These are phyloP conservation scores for Termitomyces sp. DNA, from an alignment of 768 basidiomycete genomes.

Conservation along the genomic window DNA sequence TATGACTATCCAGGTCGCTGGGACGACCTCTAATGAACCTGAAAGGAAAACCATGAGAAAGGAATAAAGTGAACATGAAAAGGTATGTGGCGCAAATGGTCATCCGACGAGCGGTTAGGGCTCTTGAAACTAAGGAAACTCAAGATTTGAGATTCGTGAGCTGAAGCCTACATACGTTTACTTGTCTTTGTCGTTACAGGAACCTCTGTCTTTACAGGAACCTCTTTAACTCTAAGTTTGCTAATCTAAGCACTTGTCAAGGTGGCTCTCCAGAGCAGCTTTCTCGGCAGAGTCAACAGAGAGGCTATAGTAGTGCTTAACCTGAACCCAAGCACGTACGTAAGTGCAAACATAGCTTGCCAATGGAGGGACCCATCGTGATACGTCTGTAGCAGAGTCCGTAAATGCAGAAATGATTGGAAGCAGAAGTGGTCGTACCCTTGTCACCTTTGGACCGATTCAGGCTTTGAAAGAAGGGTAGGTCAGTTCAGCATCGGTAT, in stretches of 20 bases:
- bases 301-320: conserved; percentile 45
- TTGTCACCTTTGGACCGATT: conserved; percentile 48
- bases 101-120: not conserved
- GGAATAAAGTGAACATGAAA: not conserved
- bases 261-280: conserved; percentile 35
- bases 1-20: not conserved
- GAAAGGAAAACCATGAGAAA: not conserved
- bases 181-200: not conserved
- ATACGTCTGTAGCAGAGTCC: conserved; percentile 28
- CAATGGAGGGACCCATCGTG: conserved; percentile 48
- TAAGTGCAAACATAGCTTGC: conserved; percentile 46
- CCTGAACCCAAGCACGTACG: conserved; percentile 46
- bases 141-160: not conserved
- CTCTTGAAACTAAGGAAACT: not conserved
- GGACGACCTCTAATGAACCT: not conserved
- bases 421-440: conserved; percentile 18
- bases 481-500: not conserved
- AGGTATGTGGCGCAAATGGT: not conserved
- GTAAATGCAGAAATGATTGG: not conserved
- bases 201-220: too few species aligned
- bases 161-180: not conserved
- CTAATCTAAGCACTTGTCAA: conserved; percentile 14
- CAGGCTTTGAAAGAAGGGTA: conserved; percentile 18
- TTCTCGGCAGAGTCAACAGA: conserved; percentile 49
- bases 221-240: not conserved